Percentiles rank a stretch among this genome's conserved stretches.
These are phyloP conservation scores for Abrus precatorius DNA, from an alignment of 306 rosid species.

Conservation along the genomic window DNA sequence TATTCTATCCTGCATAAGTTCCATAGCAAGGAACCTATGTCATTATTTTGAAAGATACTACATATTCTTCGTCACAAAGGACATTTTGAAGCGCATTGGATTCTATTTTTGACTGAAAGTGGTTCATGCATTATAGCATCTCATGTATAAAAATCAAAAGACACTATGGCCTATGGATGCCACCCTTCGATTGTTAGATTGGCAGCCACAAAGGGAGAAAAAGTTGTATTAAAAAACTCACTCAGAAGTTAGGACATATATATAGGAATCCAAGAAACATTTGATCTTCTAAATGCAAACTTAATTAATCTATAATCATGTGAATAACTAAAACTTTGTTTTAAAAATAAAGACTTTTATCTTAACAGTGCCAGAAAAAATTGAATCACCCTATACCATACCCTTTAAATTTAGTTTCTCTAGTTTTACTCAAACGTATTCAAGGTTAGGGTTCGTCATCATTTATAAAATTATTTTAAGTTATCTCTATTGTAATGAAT, in stretches of 20 bases:
- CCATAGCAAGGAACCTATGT: background rate
- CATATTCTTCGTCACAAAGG: constrained; percentile 27
- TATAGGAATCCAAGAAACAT: constrained; percentile 37
- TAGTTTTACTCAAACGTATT: too few species aligned
- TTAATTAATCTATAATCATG: background rate
- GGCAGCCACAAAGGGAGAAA: constrained; percentile 4
- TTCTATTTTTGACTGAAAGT: constrained; percentile 53
- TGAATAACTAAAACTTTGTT: too few species aligned
- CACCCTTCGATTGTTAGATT: constrained; percentile 19
- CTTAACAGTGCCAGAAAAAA: too few species aligned
- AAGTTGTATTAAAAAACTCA: background rate
- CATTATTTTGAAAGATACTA: constrained; percentile 8
- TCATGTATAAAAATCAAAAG: constrained; percentile 35
- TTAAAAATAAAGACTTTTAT: too few species aligned
- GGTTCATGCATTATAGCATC: constrained; percentile 55
- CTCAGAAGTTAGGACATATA: background rate
- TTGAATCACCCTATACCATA: too few species aligned
- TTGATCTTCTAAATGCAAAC: constrained; percentile 24
- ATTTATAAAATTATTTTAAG: too few species aligned
- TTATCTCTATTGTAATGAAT: too few species aligned
- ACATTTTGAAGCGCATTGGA: constrained; percentile 49
- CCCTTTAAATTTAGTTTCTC: too few species aligned
- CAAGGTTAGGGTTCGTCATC: too few species aligned
- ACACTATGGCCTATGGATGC: constrained; percentile 42
- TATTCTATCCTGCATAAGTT: constrained; percentile 26